Percentiles rank a stretch among this genome's conserved stretches.
phyloP scores from a whole-genome alignment of 164 flowering plant species.

The Sextonia rubra region DNA sequence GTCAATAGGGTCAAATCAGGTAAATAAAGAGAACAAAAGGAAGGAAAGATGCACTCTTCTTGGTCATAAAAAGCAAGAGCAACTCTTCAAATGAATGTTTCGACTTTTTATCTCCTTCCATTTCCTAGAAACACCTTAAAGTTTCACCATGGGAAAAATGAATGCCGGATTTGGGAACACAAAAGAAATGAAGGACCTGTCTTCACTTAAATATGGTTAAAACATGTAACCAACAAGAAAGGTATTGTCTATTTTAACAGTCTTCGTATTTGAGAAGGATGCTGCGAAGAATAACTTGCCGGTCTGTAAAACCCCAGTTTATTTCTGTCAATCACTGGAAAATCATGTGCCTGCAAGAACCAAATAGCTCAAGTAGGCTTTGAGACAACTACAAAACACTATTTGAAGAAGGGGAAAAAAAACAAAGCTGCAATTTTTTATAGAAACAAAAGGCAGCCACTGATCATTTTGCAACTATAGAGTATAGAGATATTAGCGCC shows the following conservation, averaged over 20 bases:
- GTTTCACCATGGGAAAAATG: too few relatives aligned
- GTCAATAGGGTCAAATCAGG: too few relatives aligned
- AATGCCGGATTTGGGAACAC: too few relatives aligned
- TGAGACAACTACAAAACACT: neutral
- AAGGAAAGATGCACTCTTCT: too few relatives aligned
- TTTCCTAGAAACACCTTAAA: too few relatives aligned
- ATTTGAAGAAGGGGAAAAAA: neutral
- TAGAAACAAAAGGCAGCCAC: neutral
- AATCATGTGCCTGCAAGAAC: constrained; percentile 97
- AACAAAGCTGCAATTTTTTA: neutral
- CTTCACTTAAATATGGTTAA: neutral
- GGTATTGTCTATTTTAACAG: neutral
- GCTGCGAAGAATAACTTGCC: constrained; percentile 28
- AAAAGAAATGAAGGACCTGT: too few relatives aligned
- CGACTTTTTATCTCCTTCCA: too few relatives aligned
- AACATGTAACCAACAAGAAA: neutral
- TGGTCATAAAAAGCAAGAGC: too few relatives aligned
- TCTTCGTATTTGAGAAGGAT: constrained; percentile 44
- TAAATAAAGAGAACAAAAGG: too few relatives aligned
- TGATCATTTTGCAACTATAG: neutral
- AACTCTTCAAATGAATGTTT: too few relatives aligned
- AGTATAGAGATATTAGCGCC: too few relatives aligned
- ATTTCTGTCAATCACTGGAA: constrained; percentile 47
- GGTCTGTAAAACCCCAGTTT: constrained; percentile 35
- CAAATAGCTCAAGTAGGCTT: constrained; percentile 53